Evolutionary conservation across 352 stramenopile species (phyloP), one percentile per base, ranked within the genome.

Genomic region (Globisporangium acanthophoron): DNA sequence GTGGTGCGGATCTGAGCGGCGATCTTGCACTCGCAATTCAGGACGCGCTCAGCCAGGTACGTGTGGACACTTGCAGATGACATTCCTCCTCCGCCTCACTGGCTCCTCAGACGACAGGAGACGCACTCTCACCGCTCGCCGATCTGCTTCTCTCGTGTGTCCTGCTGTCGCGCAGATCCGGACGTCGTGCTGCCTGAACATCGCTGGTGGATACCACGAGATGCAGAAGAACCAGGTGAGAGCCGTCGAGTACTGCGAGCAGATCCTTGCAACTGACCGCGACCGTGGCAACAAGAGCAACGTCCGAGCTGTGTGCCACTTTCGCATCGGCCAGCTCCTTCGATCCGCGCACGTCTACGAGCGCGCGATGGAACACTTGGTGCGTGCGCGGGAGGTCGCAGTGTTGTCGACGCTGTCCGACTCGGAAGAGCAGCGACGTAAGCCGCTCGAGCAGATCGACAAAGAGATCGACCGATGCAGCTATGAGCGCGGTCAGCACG

Each of bases 401-500:
- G 29, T 59, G 45, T 39, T 52, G 45, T 39, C 53, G 45, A 47
- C 24, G 21, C 37, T 5, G n/a, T 4, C 20, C 11, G 44, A 31
- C 6, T 49, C 44, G n/a, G 44, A 49, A 3, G 37, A 52, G 16
- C 24, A 39, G 16, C 37, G 43, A 4, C 24, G 6, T n/a, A 16
- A 58, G 35, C 63, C 54, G 35, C 24, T 69, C 0, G n/a, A 61
- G n/a, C 64, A 62, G 12, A 73, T 90, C 37, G 66, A 58, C 12
- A 77, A 76, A 39, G 78, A 85, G 53, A 63, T 66, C 12, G 76
- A 87, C 54, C 83, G 82, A 33, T 87, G 76, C 29, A 45, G 73
- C n/a, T 90, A 85, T 39, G 76, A 87, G 20, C 76, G 76, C 16
- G 74, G 64, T 18, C 78, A 90, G 50, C 81, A 88, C 60, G 80